Evolutionary conservation across 345 rosid species (phyloP), one percentile per base, ranked within the genome.

Genomic region (Salix brachista): DNA sequence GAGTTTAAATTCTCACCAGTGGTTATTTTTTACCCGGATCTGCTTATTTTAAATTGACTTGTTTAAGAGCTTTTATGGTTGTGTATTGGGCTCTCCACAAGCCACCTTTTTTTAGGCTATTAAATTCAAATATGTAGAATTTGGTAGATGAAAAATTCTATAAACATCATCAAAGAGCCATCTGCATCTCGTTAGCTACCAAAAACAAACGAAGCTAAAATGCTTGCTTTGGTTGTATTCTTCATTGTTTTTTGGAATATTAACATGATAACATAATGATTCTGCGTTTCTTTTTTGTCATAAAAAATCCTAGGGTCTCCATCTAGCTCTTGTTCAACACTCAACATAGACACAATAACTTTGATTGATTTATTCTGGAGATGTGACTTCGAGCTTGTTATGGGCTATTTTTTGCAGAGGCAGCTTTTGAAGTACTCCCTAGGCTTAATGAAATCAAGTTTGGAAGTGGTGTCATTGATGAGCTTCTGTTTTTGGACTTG

Each of bases 361-460:
- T 34, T 61, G 23, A 65, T 46, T 44, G 16, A 30, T 34, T 75
- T 75, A 34, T 75, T 75, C 61, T 56, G 70, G 70, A 71, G 52
- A 61, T 32, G 12, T 48, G 54, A 66, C 58, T 44, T 61, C 17
- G 11, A 8, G 50, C 21, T 50, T 46, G 36, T 13, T 41, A 56
- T 69, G 61, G 72, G 70, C 10, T 30, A 25, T 28, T 81, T 77
- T 82, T 69, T 80, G 71, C 97, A 96, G 99, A 93, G 90, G 98
- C 97, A 79, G 92, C 99, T 70, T 96, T 89, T 83, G 98, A 96
- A 85, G 92, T 96, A 54, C 90, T 96, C 41, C 97, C 99, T 4
- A 89, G 99, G 85, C 96, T 96, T 39, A 90, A 90, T 76, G 99
- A 96, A 81, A 93, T 96, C 90, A 92, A 96, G 82, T 96, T 93